Conservation (phyloP, 2,329 filamentous ascomycete species). For the Tympanopsis confertula region DNA sequence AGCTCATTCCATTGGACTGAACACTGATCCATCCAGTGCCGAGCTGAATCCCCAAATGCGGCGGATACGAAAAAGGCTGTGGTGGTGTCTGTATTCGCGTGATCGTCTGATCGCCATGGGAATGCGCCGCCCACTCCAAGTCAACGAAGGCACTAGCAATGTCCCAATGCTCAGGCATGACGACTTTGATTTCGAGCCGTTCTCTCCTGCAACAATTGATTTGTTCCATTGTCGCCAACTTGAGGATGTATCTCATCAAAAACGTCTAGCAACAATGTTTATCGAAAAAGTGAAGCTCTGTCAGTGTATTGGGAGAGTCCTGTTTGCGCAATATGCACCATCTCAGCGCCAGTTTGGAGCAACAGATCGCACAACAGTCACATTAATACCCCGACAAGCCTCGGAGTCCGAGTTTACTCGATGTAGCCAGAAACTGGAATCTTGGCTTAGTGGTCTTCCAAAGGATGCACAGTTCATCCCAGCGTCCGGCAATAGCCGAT, state of each 20-base stretch:
- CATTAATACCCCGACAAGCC: constrained; percentile 27
- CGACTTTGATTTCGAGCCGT: constrained; percentile 47
- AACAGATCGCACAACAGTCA: constrained; percentile 29
- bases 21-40: constrained; percentile 49
- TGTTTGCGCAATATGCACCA: constrained; percentile 56
- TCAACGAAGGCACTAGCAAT: constrained; percentile 56
- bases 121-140: constrained; percentile 55
- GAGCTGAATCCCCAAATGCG: constrained; percentile 42
- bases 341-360: constrained; percentile 55
- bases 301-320: constrained; percentile 51
- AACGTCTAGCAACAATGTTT: constrained; percentile 49
- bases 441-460: not conserved
- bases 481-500: not conserved
- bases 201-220: constrained; percentile 9
- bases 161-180: constrained; percentile 54
- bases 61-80: constrained; percentile 56
- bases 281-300: constrained; percentile 57
- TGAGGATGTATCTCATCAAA: constrained; percentile 1
- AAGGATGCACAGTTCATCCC: constrained; percentile 1
- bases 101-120: constrained; percentile 56
- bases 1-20: constrained; percentile 57
- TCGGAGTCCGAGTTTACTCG: not conserved
- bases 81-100: constrained; percentile 61
- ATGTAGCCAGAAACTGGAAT: constrained; percentile 1
- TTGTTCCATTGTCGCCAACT: constrained; percentile 1